Evolutionary conservation across 148 eudicot species (phyloP), one percentile per base, ranked within the genome.

Genomic region (Nyssa sinensis): DNA sequence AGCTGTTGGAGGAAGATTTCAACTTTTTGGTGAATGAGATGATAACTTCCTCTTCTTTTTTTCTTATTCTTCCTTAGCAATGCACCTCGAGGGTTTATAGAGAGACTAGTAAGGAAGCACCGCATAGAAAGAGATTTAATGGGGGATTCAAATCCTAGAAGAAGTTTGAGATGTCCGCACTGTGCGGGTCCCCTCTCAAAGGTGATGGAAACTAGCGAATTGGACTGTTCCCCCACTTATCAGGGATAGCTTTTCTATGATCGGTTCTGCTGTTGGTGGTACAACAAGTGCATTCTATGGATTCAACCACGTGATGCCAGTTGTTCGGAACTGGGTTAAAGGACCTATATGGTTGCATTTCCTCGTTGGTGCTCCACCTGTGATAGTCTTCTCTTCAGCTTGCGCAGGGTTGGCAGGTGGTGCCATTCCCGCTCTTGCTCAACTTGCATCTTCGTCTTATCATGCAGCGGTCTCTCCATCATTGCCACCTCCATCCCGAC

Each of bases 341-440:
- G 91, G 97, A 70, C 97, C 98, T 32, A 94, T 94, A 88, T 94
- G 93, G 98, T 80, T 94, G 84, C 97, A 94, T 73, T 94, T 94
- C 72, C 91, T 94, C 41, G 67, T 94, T 80, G 98, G 96, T 71
- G 97, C 87, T 63, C 97, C 97, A 13, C 96, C 97, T 32, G 93
- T 94, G 75, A 90, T 94, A 78, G 86, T 94, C 69, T 92, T 94
- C 82, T 94, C 98, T 55, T 92, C 97, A 44, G 97, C 89, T 64
- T 94, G 98, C 85, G 96, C 98, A 65, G 98, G 98, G 35, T 68
- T 94, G 68, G 91, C 89, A 86, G 51, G 51, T 44, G 51, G 51
- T 11, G 51, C 51, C 16, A 3, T 44, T 44, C 51, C 51, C 2
- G 51, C 51, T 12, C 6, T 44, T 44, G 51, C 51, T 19, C 51